These are phyloP conservation scores for Mucor ambiguus DNA, from an alignment of 371 early-diverging fungal genomes.

Conservation along the genomic window DNA sequence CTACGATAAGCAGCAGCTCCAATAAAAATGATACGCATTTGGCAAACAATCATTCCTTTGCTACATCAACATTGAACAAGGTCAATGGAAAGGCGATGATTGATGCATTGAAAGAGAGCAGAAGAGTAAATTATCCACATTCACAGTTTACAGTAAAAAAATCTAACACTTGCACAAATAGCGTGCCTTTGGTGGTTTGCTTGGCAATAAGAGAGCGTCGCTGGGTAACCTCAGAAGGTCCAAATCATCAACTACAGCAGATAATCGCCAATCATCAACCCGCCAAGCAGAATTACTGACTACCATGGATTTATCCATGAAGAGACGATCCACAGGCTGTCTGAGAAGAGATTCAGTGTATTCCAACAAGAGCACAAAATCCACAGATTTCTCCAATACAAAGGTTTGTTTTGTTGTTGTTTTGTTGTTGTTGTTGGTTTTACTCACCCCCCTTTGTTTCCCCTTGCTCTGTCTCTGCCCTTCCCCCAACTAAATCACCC, in stretches of 20 bases:
- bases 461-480: neutral
- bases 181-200: conserved; percentile 28
- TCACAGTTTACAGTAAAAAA: too few relatives aligned
- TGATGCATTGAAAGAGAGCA: conserved; percentile 23
- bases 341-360: conserved; percentile 42
- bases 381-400: conserved; percentile 8
- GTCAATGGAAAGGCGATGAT: conserved; percentile 23
- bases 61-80: conserved; percentile 14
- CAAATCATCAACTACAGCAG: conserved; percentile 46
- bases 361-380: conserved; percentile 23
- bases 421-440: conserved; percentile 4
- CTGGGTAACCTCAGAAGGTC: conserved; percentile 41
- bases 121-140: conserved; percentile 14
- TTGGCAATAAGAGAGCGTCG: conserved; percentile 39
- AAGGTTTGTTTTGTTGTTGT: conserved; percentile 15
- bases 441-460: neutral
- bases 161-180: conserved; percentile 1
- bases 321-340: conserved; percentile 52
- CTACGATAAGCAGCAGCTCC: conserved; percentile 15
- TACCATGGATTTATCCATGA: conserved; percentile 33
- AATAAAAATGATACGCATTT: conserved; percentile 8
- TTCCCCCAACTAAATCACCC: neutral
- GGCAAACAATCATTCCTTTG: neutral
- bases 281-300: conserved; percentile 18
- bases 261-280: conserved; percentile 21